These are phyloP conservation scores for Neonectria ditissima DNA, from an alignment of 2,329 filamentous ascomycete genomes.

Conservation along the genomic window DNA sequence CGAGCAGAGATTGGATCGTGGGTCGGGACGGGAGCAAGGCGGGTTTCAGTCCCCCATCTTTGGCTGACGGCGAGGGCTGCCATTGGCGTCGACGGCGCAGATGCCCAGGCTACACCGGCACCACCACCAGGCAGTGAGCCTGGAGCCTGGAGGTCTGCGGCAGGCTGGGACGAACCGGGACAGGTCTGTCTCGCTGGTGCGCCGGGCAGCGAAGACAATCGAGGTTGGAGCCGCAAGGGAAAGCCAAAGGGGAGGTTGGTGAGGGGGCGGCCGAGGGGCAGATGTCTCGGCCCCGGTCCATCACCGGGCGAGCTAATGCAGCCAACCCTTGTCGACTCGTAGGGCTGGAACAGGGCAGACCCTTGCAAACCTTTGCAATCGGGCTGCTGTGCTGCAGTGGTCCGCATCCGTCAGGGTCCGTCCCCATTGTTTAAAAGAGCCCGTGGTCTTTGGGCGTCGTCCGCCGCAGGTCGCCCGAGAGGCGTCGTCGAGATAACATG, in stretches of 20 bases:
- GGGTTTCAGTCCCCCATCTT: slow-evolving; percentile 16
- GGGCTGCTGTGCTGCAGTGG: neutral
- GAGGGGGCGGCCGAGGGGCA: slow-evolving; percentile 23
- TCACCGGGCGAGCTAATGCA: slow-evolving; percentile 44
- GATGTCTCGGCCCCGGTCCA: slow-evolving; percentile 33
- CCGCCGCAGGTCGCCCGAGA: slow-evolving; percentile 18
- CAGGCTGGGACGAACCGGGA: slow-evolving; percentile 37
- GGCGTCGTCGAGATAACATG: slow-evolving; percentile 20
- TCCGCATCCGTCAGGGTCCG: neutral
- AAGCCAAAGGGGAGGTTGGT: too few relatives aligned
- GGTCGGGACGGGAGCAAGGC: neutral
- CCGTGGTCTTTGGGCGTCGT: slow-evolving; percentile 3
- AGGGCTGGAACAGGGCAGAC: slow-evolving; percentile 42
- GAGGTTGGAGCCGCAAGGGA: slow-evolving; percentile 32
- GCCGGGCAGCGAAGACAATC: slow-evolving; percentile 40
- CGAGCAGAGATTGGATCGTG: slow-evolving; percentile 6
- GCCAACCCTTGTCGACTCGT: slow-evolving; percentile 33
- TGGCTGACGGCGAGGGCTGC: slow-evolving; percentile 24
- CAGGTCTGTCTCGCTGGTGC: slow-evolving; percentile 34
- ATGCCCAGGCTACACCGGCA: slow-evolving; percentile 38
- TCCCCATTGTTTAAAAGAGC: neutral
- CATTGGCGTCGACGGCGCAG: slow-evolving; percentile 36
- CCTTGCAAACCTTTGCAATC: slow-evolving; percentile 2
- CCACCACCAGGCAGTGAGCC: slow-evolving; percentile 39
- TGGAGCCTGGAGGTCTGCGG: slow-evolving; percentile 41